Percentiles rank a stretch among this genome's conserved stretches.
Evolutionary conservation across 352 stramenopile genomes (phyloP).

Genomic region (Phytophthora uliginosa): DNA sequence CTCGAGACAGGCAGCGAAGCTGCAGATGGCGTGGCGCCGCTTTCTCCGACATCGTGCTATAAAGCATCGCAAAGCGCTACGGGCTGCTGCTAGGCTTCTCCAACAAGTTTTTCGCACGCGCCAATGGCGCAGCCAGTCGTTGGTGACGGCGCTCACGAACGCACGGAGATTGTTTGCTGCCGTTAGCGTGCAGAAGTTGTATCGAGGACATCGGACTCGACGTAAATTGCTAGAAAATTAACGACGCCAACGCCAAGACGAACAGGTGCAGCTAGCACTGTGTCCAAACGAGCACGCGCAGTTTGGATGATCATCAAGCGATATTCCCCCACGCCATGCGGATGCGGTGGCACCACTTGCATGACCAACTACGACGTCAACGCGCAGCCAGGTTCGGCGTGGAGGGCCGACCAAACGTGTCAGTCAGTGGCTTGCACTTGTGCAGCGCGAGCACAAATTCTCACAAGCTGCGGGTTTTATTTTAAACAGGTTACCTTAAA

Average conservation of each 20-base stretch:
- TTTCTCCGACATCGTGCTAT: constrained; percentile 36
- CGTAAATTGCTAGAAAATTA: constrained; percentile 15
- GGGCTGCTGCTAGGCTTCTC: constrained; percentile 40
- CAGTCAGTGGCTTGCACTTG: constrained; percentile 35
- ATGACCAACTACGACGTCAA: constrained; percentile 31
- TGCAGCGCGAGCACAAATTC: constrained; percentile 33
- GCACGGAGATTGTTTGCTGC: constrained; percentile 38
- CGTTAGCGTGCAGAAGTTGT: constrained; percentile 55
- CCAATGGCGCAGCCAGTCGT: constrained; percentile 45
- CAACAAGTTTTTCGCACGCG: constrained; percentile 48
- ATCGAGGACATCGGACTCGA: constrained; percentile 46
- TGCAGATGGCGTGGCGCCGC: constrained; percentile 62
- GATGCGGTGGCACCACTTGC: constrained; percentile 36
- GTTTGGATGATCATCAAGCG: constrained; percentile 46
- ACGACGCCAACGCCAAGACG: constrained; percentile 33
- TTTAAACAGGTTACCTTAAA: too few species aligned
- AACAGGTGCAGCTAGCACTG: constrained; percentile 43
- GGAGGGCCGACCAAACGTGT: constrained; percentile 21
- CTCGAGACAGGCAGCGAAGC: constrained; percentile 49
- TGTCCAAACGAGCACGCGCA: constrained; percentile 47
- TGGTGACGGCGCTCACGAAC: constrained; percentile 51
- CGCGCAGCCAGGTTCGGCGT: constrained; percentile 29
- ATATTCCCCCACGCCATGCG: constrained; percentile 59
- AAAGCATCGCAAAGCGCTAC: constrained; percentile 33
- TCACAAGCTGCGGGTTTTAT: constrained; percentile 24